These are phyloP conservation scores for Sonneratia caseolaris DNA, from an alignment of 345 rosid genomes.

Conservation along the genomic window DNA sequence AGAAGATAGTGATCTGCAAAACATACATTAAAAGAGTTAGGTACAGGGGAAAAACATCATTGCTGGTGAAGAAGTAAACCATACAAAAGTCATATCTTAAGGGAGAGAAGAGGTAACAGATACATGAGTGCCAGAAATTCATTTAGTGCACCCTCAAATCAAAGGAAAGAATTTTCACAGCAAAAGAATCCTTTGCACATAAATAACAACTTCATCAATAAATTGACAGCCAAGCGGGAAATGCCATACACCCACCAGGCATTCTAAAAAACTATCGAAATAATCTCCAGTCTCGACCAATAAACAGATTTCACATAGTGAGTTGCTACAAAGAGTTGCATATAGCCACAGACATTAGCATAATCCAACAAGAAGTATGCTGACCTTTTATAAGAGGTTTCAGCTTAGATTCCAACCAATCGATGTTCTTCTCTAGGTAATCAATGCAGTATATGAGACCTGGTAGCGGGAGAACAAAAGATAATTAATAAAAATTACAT, in stretches of 20 bases:
- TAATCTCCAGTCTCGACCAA: background rate
- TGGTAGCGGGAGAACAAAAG: conserved; percentile 11
- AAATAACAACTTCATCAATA: background rate
- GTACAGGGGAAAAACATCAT: background rate
- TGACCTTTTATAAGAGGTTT: conserved; percentile 76
- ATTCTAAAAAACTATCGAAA: background rate
- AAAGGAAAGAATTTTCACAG: background rate
- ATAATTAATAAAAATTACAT: background rate
- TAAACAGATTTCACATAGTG: background rate
- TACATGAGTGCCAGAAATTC: background rate
- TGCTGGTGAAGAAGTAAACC: background rate
- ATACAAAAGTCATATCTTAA: background rate
- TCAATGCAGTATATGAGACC: conserved; percentile 90
- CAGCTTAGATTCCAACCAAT: conserved; percentile 77
- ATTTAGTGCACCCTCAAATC: background rate
- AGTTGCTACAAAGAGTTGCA: background rate
- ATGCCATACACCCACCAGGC: background rate
- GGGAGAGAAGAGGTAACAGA: background rate
- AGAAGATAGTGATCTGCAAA: conserved; percentile 88
- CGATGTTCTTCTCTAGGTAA: conserved; percentile 78
- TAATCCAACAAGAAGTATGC: background rate
- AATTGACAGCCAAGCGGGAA: background rate
- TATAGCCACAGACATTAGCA: background rate
- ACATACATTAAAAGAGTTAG: background rate
- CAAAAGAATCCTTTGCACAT: background rate